Evolutionary conservation across 176 grass and related monocot species (phyloP).

Genomic region (Raddia guianensis): DNA sequence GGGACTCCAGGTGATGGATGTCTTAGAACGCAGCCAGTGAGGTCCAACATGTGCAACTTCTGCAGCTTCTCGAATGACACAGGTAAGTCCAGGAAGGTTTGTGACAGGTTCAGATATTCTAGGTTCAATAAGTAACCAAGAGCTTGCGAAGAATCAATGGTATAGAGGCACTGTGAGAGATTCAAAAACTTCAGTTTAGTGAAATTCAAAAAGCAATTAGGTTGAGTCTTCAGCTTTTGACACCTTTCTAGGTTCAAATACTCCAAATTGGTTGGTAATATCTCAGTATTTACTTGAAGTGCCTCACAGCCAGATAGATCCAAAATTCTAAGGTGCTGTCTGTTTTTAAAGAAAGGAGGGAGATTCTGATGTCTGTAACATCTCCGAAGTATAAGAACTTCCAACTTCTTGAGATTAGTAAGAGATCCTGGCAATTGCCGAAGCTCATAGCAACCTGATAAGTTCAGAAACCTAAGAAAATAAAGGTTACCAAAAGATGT

Average conservation of each 20-base stretch:
- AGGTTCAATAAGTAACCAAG: constrained; percentile 28
- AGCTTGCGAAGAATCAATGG: background rate
- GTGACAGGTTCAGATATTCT: constrained; percentile 41
- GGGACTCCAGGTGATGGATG: background rate
- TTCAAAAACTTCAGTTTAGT: constrained; percentile 37
- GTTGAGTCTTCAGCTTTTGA: constrained; percentile 7
- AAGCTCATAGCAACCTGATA: constrained; percentile 43
- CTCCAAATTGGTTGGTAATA: constrained; percentile 32
- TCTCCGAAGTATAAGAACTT: constrained; percentile 35
- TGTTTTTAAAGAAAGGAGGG: constrained; percentile 14
- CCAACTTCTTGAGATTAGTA: constrained; percentile 12
- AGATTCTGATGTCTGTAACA: constrained; percentile 32
- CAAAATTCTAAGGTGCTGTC: constrained; percentile 29
- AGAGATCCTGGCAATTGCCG: constrained; percentile 33
- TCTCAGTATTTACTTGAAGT: constrained; percentile 23
- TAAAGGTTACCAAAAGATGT: constrained; percentile 44
- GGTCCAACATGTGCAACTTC: constrained; percentile 39
- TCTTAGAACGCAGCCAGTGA: constrained; percentile 7
- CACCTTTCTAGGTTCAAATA: constrained; percentile 33
- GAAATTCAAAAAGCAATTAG: constrained; percentile 28
- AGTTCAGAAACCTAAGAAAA: constrained; percentile 35
- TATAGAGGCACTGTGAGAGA: constrained; percentile 31
- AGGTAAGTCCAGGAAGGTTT: constrained; percentile 19
- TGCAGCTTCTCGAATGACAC: constrained; percentile 26
- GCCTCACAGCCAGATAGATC: constrained; percentile 37